Evolutionary conservation across 805 yeast genomes (phyloP), one percentile per base, ranked within the genome.

Genomic region (Saccharomycopsis fodiens): DNA sequence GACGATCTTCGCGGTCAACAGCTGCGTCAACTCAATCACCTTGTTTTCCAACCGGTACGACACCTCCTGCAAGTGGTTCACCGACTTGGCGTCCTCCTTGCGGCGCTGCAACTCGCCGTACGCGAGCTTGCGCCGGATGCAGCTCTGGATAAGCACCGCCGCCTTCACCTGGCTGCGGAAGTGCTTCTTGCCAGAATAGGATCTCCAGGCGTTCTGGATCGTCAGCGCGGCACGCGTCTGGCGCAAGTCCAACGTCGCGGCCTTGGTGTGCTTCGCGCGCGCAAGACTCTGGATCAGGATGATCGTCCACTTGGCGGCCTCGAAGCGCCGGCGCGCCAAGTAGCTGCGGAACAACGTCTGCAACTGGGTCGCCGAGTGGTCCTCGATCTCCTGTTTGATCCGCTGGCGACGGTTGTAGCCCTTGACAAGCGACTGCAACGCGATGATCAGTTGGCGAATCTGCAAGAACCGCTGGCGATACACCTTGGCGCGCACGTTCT

Each of bases 21-120:
- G 75, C 59, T 91, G 94, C 3, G 97, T 91, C 55, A 93, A 76
- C 64, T 89, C 95, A 54, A 93, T 88, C n/a, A 94, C 97, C 71
- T 94, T 93, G 65, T 93, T 93, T 64, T 93, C 99, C 57, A 94
- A 74, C 61, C 84, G 79, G 66, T 87, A 93, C 57, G 95, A 88
- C 34, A 86, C 95, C 62, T 91, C 96, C 64, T 86, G 79, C 68
- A 86, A 74, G 59, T 83, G 94, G 60, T 82, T 82, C 38, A 87
- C 95, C 13, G 96, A 86, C 61, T 86, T 86, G 25, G 97, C 96
- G 53, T 93, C 97, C n/a, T 73, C 73, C 60, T 78, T 85, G 62
- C 87, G 69, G 47, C 70, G 65, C 52, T 68, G 66, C 55, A 85
- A 76, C 60, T 83, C 82, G 42, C 67, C 67, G 52, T 68, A 68